Conservation (phyloP, 345 rosid genomes). For the Lenwebbia sp. region DNA sequence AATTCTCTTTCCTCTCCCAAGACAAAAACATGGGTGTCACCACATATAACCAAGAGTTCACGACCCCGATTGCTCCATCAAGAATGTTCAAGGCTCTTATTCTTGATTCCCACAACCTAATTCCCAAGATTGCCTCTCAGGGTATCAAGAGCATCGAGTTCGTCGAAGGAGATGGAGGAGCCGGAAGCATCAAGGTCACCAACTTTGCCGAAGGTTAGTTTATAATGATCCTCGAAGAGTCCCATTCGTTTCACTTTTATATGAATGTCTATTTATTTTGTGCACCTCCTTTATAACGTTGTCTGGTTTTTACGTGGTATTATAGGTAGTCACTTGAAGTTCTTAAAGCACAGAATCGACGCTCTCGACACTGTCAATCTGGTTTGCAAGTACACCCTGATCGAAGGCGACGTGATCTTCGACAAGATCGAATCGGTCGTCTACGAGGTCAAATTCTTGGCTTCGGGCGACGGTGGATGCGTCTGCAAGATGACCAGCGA, state of each 20-base stretch:
- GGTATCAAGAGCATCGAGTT: background rate
- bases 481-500: slow-evolving; percentile 9
- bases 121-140: background rate
- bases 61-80: background rate
- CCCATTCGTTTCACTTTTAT: background rate
- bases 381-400: slow-evolving; percentile 9
- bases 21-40: background rate
- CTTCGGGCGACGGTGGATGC: slow-evolving; percentile 6
- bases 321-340: background rate
- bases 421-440: slow-evolving; percentile 11
- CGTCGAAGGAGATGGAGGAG: slow-evolving; percentile 1
- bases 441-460: slow-evolving; percentile 16
- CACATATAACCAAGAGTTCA: background rate
- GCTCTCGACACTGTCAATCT: slow-evolving; percentile 11
- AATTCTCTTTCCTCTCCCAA: background rate
- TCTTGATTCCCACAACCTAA: background rate
- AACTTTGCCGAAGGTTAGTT: background rate
- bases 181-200: background rate
- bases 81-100: background rate
- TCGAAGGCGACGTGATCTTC: slow-evolving; percentile 12
- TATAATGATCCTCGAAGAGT: background rate
- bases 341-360: slow-evolving; percentile 18
- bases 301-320: background rate
- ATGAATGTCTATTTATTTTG: background rate
- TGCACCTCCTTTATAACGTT: background rate